Evolutionary conservation across 768 basidiomycete species (phyloP).

Genomic region (Russula griseocarnosa): DNA sequence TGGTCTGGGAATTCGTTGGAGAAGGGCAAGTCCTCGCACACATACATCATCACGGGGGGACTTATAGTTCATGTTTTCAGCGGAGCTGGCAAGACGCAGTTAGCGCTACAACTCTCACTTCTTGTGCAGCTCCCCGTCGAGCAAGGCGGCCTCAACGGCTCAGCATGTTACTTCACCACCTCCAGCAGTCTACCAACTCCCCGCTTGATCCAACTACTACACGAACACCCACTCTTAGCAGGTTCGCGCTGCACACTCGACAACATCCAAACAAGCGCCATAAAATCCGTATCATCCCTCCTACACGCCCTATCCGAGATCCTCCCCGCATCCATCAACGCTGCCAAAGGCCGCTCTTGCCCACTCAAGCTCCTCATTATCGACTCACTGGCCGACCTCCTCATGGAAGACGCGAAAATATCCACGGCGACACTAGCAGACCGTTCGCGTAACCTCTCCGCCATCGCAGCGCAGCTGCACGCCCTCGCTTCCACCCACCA

Average conservation of each 20-base stretch:
- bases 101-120: slow-evolving; percentile 80
- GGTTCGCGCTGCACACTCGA: slow-evolving; percentile 45
- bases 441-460: slow-evolving; percentile 64
- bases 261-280: slow-evolving; percentile 59
- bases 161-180: slow-evolving; percentile 75
- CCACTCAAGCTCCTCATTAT: slow-evolving; percentile 79
- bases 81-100: slow-evolving; percentile 91
- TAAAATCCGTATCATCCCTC: slow-evolving; percentile 52
- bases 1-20: slow-evolving; percentile 84
- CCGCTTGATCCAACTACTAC: slow-evolving; percentile 63
- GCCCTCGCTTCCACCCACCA: slow-evolving; percentile 56
- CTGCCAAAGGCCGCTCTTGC: slow-evolving; percentile 36
- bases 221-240: slow-evolving; percentile 47
- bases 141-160: slow-evolving; percentile 58
- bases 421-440: slow-evolving; percentile 61
- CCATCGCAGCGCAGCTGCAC: slow-evolving; percentile 69
- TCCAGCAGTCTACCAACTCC: slow-evolving; percentile 63
- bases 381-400: slow-evolving; percentile 84
- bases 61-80: slow-evolving; percentile 40
- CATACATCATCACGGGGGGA: background rate
- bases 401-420: slow-evolving; percentile 57
- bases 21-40: slow-evolving; percentile 60
- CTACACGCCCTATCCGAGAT: slow-evolving; percentile 50
- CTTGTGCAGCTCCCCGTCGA: slow-evolving; percentile 64
- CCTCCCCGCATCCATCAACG: slow-evolving; percentile 50